These are phyloP conservation scores for Articulospora tetracladia DNA, from an alignment of 495 filamentous ascomycete genomes.

Conservation along the genomic window DNA sequence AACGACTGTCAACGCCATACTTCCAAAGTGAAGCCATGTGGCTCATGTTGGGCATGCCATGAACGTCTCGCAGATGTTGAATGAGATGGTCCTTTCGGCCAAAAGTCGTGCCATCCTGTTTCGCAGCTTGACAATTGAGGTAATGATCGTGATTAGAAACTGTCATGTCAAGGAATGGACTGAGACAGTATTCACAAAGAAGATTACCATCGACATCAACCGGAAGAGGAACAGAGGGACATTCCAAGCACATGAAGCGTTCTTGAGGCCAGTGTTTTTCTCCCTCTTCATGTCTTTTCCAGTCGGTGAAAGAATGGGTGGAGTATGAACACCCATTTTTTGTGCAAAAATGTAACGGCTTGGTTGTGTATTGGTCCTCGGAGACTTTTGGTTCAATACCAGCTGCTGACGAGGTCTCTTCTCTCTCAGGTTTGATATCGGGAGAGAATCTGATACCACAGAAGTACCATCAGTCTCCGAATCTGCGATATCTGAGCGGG, in stretches of 20 bases:
- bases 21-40: neutral
- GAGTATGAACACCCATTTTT: neutral
- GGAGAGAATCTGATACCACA: neutral
- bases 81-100: neutral
- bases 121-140: neutral
- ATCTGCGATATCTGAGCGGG: neutral
- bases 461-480: neutral
- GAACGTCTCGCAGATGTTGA: neutral
- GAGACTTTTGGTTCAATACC: neutral
- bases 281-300: neutral
- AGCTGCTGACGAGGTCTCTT: neutral
- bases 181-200: neutral
- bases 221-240: neutral
- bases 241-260: neutral
- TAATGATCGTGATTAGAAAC: neutral
- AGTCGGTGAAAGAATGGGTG: neutral
- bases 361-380: neutral
- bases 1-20: neutral
- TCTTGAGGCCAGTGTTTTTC: constrained; percentile 5
- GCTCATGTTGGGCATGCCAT: neutral
- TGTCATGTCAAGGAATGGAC: neutral
- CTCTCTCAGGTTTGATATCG: neutral
- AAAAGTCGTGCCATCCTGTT: neutral
- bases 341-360: neutral
- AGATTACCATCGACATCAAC: neutral